Evolutionary conservation across 2,329 filamentous ascomycete species (phyloP), one percentile per base, ranked within the genome.

Genomic region (Graphium sp.): DNA sequence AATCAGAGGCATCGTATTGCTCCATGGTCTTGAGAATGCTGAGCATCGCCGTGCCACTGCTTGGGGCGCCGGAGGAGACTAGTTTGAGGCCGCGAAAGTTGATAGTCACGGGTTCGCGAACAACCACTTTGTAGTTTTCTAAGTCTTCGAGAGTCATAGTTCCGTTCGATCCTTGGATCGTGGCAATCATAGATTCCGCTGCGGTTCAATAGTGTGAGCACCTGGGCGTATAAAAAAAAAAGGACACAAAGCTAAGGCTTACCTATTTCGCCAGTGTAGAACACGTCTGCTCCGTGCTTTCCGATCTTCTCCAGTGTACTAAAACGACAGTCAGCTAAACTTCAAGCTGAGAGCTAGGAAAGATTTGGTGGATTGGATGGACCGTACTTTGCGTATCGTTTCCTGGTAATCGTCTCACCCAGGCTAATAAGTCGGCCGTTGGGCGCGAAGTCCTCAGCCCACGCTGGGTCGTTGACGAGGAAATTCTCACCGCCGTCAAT

Each of bases 391-490:
- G 81, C 84, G 44, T 85, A 92, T 32, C 85, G 67, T 43, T 74
- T 78, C 24, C 85, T 63, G 1, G 77, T 85, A 42, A 95, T 83
- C 0, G 52, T 75, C 27, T 92, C 81, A 12, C 81, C 82, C 3
- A 84, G 51, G 12, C 64, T 57, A 0, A 93, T 41, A 3, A 81
- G 57, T 0, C 64, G 75, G 4, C 84, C 87, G 34, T 85, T 73
- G 0, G 83, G 83, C 3, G 83, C 84, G 53, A 94, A 94, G 45
- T 94, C 87, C 26, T 79, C 49, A 0, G 85, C 82, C 77, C 83
- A 95, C 4, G 71, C 67, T 0, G 77, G 73, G 32, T 94, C 72
- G 4, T 78, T 60, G 0, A 73, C 56, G 0, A 94, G 54, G 41
- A 92, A 93, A 39, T 82, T 56, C 28, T 42, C 37, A 1, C 41